Evolutionary conservation across 1,139 yeast species (phyloP), one percentile per base, ranked within the genome.

Genomic region (Hemisphaericaspora xylanilytica): DNA sequence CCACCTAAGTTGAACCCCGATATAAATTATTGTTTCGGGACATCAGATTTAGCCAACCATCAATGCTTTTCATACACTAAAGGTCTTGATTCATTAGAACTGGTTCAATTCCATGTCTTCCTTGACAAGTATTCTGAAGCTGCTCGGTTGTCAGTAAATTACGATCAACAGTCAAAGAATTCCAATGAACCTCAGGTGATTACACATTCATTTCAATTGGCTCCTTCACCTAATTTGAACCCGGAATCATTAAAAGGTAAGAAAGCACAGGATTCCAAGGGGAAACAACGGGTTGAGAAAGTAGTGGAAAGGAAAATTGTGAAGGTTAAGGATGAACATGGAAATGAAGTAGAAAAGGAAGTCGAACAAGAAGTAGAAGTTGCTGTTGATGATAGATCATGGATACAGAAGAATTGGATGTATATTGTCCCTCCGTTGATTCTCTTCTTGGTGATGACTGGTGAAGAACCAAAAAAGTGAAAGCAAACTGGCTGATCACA

Each of bases 371-470:
- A 51, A 33, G 50, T 48, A 13, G 58, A 53, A 31, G 58, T 54
- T 6, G 68, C 55, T 18, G 61, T 51, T 5, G 67, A 59, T 37
- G 64, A 67, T 20, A 63, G 75, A 38, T 70, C 79, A 2, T 77
- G 74, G 62, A 58, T 77, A 18, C 80, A 75, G 48, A 70, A 70
- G 55, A 68, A 78, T 52, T 77, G 82, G 82, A 61, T 73, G 61
- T 75, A 73, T 50, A 45, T 71, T 18, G 72, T 67, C 2, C 65
- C 70, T 10, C 76, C 78, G 13, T 53, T 73, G 34, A 36, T 73
- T 13, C 42, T 73, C 12, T 39, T 73, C 24, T 45, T 65, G 44
- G 47, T 63, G 39, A 39, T 63, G 30, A 40, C 56, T 24, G 64
- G 61, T 9, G 65, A 58, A 17, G 56, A 54, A 4, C 39, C 35